Evolutionary conservation across 2,329 filamentous ascomycete genomes (phyloP).

Genomic region (Aaosphaeria arxii): DNA sequence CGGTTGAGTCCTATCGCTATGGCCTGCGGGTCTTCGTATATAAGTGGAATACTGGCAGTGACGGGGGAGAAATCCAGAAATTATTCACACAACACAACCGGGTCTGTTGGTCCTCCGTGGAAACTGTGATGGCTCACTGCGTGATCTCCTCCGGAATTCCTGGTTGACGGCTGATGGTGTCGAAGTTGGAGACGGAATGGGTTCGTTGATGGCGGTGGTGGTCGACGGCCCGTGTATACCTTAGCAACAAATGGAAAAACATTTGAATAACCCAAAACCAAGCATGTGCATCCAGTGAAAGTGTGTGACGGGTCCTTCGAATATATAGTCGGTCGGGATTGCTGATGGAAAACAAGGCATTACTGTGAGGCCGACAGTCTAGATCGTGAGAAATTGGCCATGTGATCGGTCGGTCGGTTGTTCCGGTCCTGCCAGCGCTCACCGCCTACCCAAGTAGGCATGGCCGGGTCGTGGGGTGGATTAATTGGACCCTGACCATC

Average conservation of each 20-base stretch:
- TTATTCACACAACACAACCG: too few species aligned
- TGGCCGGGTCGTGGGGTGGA: not conserved
- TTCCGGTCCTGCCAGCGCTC: constrained; percentile 7
- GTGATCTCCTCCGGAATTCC: too few species aligned
- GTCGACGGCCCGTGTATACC: too few species aligned
- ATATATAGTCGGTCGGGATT: too few species aligned
- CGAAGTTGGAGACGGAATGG: too few species aligned
- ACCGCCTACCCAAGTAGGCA: constrained; percentile 19
- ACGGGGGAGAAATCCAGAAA: constrained; percentile 10
- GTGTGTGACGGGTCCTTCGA: too few species aligned
- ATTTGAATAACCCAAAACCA: constrained; percentile 9
- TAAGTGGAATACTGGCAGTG: constrained; percentile 13
- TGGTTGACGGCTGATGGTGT: too few species aligned
- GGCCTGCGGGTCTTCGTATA: constrained; percentile 20
- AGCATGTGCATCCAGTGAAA: too few species aligned
- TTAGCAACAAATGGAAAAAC: constrained; percentile 9
- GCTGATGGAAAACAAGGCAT: too few species aligned
- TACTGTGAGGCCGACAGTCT: constrained; percentile 9
- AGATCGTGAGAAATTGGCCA: constrained; percentile 23
- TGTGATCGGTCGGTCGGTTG: constrained; percentile 16
- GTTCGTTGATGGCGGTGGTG: too few species aligned
- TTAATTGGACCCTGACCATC: constrained; percentile 13
- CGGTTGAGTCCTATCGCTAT: constrained; percentile 20
- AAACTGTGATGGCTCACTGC: too few species aligned
- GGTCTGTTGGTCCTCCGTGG: too few species aligned